Evolutionary conservation across 2,329 filamentous ascomycete genomes (phyloP).

Genomic region (Huntiella omanensis): DNA sequence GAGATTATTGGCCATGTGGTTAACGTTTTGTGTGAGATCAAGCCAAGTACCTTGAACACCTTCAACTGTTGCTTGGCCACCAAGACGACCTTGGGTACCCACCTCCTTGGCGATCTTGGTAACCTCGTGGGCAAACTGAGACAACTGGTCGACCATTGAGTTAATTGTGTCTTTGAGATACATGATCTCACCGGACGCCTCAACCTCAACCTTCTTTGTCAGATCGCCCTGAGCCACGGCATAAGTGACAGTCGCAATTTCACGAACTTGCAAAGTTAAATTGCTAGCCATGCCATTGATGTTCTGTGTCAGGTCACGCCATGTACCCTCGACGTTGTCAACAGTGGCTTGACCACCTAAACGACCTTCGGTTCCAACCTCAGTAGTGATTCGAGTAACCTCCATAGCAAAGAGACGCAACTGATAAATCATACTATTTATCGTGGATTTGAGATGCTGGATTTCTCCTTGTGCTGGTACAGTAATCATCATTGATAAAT

Average conservation of each 20-base stretch:
- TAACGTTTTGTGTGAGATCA: too few relatives aligned
- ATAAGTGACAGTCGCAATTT: conserved; percentile 85
- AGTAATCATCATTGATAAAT: too few relatives aligned
- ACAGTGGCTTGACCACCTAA: conserved; percentile 86
- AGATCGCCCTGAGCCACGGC: conserved; percentile 91
- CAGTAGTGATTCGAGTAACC: conserved; percentile 83
- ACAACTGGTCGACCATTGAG: conserved; percentile 91
- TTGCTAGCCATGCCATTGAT: conserved; percentile 61
- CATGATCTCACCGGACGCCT: conserved; percentile 85
- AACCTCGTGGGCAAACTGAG: conserved; percentile 89
- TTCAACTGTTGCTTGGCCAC: too few relatives aligned
- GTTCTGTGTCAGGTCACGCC: conserved; percentile 51
- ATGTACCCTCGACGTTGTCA: conserved; percentile 53
- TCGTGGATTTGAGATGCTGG: conserved; percentile 17
- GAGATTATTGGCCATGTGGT: too few relatives aligned
- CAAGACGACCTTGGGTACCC: conserved; percentile 55
- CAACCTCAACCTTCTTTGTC: conserved; percentile 87
- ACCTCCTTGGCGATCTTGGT: conserved; percentile 92
- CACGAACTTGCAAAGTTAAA: conserved; percentile 50
- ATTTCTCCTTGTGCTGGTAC: too few relatives aligned
- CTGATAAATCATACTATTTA: conserved; percentile 94
- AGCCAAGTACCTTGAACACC: too few relatives aligned
- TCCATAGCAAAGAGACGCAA: conserved; percentile 90
- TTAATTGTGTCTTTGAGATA: conserved; percentile 93
- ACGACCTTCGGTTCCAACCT: conserved; percentile 90